Percentiles rank a stretch among this genome's conserved stretches.
Conservation (phyloP, 2,329 filamentous ascomycete species). For the Colletotrichum tanaceti region DNA sequence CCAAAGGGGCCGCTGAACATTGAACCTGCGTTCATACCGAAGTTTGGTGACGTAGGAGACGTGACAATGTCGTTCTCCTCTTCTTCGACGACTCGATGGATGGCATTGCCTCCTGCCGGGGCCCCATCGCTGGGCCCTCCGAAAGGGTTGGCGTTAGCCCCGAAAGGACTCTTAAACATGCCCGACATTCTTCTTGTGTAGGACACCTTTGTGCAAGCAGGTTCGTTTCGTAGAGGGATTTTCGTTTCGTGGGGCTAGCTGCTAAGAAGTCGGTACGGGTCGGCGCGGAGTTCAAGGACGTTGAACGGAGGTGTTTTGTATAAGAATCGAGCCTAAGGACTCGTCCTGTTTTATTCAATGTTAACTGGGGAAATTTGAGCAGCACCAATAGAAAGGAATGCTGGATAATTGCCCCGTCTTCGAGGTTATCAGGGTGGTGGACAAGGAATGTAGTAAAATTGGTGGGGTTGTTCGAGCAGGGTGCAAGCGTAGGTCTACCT, state of each 20-base stretch:
- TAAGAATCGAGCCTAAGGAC: slow-evolving; percentile 70
- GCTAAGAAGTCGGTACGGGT: slow-evolving; percentile 65
- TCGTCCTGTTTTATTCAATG: slow-evolving; percentile 68
- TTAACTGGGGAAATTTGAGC: slow-evolving; percentile 59
- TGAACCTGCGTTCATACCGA: slow-evolving; percentile 58
- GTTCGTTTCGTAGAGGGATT: slow-evolving; percentile 1
- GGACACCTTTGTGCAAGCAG: background rate
- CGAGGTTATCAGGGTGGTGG: slow-evolving; percentile 26
- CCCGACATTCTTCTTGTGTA: slow-evolving; percentile 72
- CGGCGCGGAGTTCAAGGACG: slow-evolving; percentile 76
- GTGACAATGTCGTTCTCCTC: slow-evolving; percentile 82
- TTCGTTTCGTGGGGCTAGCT: slow-evolving; percentile 2
- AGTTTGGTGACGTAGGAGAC: slow-evolving; percentile 76
- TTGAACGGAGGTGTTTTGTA: slow-evolving; percentile 67
- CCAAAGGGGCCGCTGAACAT: slow-evolving; percentile 66
- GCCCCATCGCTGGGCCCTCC: slow-evolving; percentile 62
- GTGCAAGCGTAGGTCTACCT: slow-evolving; percentile 20
- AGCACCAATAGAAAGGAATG: slow-evolving; percentile 16
- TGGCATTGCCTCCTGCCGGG: slow-evolving; percentile 48
- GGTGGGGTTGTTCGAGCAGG: slow-evolving; percentile 32
- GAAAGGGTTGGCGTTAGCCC: slow-evolving; percentile 78
- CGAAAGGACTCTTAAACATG: slow-evolving; percentile 80
- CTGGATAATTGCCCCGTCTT: slow-evolving; percentile 24
- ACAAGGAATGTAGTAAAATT: slow-evolving; percentile 41
- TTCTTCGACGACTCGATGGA: slow-evolving; percentile 78